Base-by-base conservation (phyloP, 805 yeast genomes). In the Candida fluviatilis region DNA sequence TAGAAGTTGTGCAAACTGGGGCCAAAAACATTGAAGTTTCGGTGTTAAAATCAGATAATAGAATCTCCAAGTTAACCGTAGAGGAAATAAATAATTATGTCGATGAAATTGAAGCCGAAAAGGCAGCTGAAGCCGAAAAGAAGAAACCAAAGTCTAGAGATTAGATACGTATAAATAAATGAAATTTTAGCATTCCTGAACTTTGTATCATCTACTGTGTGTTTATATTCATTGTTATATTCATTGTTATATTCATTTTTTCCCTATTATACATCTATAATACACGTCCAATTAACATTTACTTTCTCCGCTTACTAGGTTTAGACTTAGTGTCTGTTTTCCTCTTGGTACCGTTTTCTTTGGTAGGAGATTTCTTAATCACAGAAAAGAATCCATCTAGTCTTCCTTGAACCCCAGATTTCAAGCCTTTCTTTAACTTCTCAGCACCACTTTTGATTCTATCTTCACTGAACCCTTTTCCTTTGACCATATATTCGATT, bases 1-100 rank as follows among this genome's bases (percentile, higher is more conserved):
- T 93, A 51, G 99, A 93, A 62, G 97, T 93, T 35, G 99, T 93
- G 17, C 98, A 93, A 68, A 90, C 97, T 2, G 99, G 99, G 30
- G 95, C 97, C 32, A 86, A 87, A 60, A 93, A 93, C 62, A 90
- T 93, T 57, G 99, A 93, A 65, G 80, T 93, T 36, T 84, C 95
- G 3, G 82, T 93, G 27, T 79, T 91, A 76, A 78, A 77, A 45
- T 85, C 96, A 21, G 79, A 77, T 37, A 66, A 73, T 49, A 62
- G 71, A 27, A 75, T 86, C 49, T 74, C 75, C 46, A 64, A 67
- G 38, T 73, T 90, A 55, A 64, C 78, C 13, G 74, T 78, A 38
- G 95, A 84, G 14, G 85, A 82, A 48, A 80, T 90, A 47, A 83
- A 80, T 49, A 72, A 72, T 41, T 75, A 80, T 48, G 97, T 90